A percentile compares a stretch with the other conserved stretches of the same genome.
phyloP scores from a whole-genome alignment of 176 grass and related monocot species.

The Triticum urartu region DNA sequence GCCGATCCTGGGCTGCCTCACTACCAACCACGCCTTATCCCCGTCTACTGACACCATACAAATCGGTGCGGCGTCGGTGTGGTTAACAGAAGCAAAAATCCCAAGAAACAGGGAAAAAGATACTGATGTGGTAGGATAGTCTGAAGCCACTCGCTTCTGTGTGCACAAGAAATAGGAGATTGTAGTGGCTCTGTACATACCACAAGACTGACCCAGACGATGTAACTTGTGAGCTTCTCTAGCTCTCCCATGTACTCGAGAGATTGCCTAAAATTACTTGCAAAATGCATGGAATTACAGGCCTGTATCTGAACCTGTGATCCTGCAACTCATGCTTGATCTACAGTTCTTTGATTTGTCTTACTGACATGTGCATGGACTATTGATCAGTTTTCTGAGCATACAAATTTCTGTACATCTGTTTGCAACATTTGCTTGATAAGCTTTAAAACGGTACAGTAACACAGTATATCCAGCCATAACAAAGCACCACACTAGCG shows the following conservation, averaged over 20 bases:
- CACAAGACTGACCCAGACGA: constrained; percentile 10
- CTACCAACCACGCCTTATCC: constrained; percentile 9
- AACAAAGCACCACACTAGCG: constrained; percentile 5
- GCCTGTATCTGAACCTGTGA: not conserved
- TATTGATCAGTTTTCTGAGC: not conserved
- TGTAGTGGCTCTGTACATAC: constrained; percentile 40
- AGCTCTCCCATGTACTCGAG: not conserved
- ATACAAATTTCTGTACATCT: not conserved
- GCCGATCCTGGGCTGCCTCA: not conserved
- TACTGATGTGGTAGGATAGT: constrained; percentile 30
- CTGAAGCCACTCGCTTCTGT: constrained; percentile 48
- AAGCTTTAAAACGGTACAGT: not conserved
- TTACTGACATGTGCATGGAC: not conserved
- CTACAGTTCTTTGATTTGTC: not conserved
- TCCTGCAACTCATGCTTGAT: not conserved
- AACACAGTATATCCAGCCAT: not conserved
- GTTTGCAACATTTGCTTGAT: not conserved
- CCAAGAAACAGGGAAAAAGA: not conserved
- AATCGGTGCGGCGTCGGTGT: not conserved
- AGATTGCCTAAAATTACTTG: not conserved
- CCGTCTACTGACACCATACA: constrained; percentile 40
- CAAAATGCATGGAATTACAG: not conserved
- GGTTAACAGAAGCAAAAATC: not conserved
- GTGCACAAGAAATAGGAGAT: constrained; percentile 38
- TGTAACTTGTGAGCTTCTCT: constrained; percentile 16